Evolutionary conservation across 257 asterid genomes (phyloP).

Genomic region (Prunella vulgaris): DNA sequence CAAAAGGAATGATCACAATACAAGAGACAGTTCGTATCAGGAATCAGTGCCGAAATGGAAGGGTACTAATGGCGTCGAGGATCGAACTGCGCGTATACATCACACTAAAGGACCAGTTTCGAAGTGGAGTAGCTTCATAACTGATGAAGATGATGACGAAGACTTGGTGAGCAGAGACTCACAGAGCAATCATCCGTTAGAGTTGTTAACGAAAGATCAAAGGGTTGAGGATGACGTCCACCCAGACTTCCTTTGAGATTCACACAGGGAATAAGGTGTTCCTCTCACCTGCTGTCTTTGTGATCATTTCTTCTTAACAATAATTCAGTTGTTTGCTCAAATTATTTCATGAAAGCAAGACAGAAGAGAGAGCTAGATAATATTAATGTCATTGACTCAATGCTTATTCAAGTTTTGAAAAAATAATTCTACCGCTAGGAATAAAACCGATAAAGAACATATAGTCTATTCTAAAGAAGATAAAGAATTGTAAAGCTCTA

Average conservation of each 20-base stretch:
- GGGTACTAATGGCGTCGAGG: neutral
- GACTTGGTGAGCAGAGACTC: conserved; percentile 24
- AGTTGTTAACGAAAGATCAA: conserved; percentile 31
- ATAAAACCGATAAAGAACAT: too few species aligned
- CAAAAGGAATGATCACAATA: neutral
- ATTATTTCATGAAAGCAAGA: neutral
- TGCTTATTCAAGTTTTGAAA: neutral
- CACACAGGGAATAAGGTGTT: neutral
- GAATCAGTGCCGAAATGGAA: conserved; percentile 18
- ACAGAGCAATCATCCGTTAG: conserved; percentile 25
- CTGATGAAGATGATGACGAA: conserved; percentile 36
- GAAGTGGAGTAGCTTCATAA: conserved; percentile 69
- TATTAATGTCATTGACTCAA: neutral
- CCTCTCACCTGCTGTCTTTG: neutral
- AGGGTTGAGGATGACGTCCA: conserved; percentile 69
- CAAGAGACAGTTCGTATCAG: neutral
- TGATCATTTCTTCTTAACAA: neutral
- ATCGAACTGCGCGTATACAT: neutral
- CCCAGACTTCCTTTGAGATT: conserved; percentile 62
- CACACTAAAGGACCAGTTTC: conserved; percentile 30
- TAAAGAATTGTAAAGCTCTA: neutral
- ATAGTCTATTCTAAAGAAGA: too few species aligned
- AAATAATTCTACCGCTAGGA: neutral
- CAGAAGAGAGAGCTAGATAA: neutral
- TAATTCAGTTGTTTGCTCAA: neutral